Base-by-base conservation (phyloP, 345 rosid genomes). In the Gossypium thurberi region DNA sequence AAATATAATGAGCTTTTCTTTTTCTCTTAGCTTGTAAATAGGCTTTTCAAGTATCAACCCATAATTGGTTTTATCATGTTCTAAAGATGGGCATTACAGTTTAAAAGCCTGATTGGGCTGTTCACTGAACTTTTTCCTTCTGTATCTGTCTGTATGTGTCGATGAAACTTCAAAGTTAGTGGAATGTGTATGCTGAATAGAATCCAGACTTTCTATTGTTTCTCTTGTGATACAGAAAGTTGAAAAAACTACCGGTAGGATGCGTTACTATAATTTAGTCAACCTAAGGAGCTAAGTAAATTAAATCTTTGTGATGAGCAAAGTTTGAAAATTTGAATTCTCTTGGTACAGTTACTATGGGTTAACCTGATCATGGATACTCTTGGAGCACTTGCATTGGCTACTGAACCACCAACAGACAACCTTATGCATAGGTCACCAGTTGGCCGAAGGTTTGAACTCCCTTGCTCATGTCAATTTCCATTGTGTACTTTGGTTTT, bases 321-420 rank as follows among this genome's bases (percentile, higher is more conserved):
- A 51, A 67, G 21, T 43, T 62, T 77, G 57, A 60, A 68, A 6
- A 2, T 33, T 26, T 62, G 5, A 43, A 60, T 77, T 64, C 79
- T 79, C 59, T 66, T 80, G 69, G 42, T 81, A 42, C 88, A 95
- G 99, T 85, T 95, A 44, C 83, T 95, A 62, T 95, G 99, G 99
- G 98, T 95, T 60, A 95, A 95, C 84, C 94, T 95, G 74, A 95
- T 95, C 75, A 92, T 92, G 98, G 98, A 92, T 76, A 95, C 99
- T 33, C 97, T 95, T 76, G 99, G 98, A 78, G 99, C 99, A 55
- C 98, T 95, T 46, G 99, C 98, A 67, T 86, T 95, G 74, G 99
- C 98, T 63, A 95, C 99, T 42, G 99, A 95, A 79, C 98, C 98
- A 51, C 99, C 99, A 70, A 95, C 99, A 3, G 99, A 95, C 78